These are phyloP conservation scores for Cyberlindnera veronae DNA, from an alignment of 805 yeast genomes.

Conservation along the genomic window DNA sequence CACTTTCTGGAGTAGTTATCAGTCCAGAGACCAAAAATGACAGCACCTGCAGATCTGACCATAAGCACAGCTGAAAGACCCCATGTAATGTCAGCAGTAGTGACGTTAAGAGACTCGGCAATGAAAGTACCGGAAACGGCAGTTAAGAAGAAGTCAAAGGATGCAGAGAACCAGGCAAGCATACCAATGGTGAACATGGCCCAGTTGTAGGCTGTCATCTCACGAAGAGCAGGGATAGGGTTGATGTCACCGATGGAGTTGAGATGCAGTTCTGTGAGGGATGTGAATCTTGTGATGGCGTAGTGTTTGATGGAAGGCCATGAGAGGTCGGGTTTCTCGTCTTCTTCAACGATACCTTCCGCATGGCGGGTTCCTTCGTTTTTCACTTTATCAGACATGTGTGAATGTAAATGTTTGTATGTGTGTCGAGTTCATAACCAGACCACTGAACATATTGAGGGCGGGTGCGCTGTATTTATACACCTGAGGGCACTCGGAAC, in stretches of 20 bases:
- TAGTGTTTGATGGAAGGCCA: constrained; percentile 18
- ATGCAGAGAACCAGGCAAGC: constrained; percentile 69
- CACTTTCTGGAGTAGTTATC: constrained; percentile 66
- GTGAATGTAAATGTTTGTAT: not conserved
- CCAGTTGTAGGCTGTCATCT: constrained; percentile 45
- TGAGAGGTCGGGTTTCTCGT: constrained; percentile 13
- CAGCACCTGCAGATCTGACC: constrained; percentile 70
- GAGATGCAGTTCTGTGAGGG: constrained; percentile 25
- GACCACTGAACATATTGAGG: not conserved
- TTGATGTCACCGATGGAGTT: constrained; percentile 30
- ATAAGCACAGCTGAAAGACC: constrained; percentile 70
- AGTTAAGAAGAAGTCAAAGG: constrained; percentile 67
- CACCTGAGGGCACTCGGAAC: too few species aligned
- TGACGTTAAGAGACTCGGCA: constrained; percentile 44
- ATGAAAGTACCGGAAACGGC: constrained; percentile 53
- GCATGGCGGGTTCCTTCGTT: constrained; percentile 4
- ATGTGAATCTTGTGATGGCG: constrained; percentile 24
- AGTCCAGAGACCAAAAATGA: constrained; percentile 59
- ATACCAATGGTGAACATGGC: constrained; percentile 55
- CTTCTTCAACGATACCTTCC: constrained; percentile 16
- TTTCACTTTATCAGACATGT: constrained; percentile 3
- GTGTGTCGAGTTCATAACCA: not conserved
- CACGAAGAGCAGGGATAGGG: constrained; percentile 41
- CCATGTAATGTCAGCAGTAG: constrained; percentile 59
- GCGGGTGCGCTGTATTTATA: not conserved